Conservation (phyloP, 2,329 filamentous ascomycete genomes). For the Botrytis byssoidea region DNA sequence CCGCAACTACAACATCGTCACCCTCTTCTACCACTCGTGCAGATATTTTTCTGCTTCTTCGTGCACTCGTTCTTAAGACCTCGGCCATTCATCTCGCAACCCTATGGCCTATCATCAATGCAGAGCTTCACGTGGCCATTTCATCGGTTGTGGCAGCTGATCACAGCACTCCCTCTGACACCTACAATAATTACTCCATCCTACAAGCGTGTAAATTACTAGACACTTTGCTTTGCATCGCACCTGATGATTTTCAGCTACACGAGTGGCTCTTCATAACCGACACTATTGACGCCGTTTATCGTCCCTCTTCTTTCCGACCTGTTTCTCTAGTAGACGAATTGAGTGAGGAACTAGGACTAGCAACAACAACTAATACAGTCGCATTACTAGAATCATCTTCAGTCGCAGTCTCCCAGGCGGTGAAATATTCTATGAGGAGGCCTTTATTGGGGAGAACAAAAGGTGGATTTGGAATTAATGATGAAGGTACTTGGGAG, state of each 20-base stretch:
- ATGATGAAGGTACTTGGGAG: slow-evolving; percentile 56
- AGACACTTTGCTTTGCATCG: slow-evolving; percentile 80
- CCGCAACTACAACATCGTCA: slow-evolving; percentile 81
- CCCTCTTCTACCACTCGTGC: slow-evolving; percentile 86
- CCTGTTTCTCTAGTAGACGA: slow-evolving; percentile 80
- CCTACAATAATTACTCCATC: slow-evolving; percentile 72
- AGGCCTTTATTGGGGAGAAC: slow-evolving; percentile 43
- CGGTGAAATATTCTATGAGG: slow-evolving; percentile 35
- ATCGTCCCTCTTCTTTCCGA: slow-evolving; percentile 68
- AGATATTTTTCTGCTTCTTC: slow-evolving; percentile 85
- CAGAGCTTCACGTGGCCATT: slow-evolving; percentile 78
- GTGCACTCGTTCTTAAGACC: slow-evolving; percentile 76
- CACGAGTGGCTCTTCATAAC: slow-evolving; percentile 97
- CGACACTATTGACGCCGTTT: slow-evolving; percentile 94
- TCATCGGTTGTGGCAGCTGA: slow-evolving; percentile 69
- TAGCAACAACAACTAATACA: slow-evolving; percentile 26
- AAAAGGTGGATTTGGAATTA: slow-evolving; percentile 44
- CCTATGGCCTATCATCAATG: slow-evolving; percentile 87
- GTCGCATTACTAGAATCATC: slow-evolving; percentile 25
- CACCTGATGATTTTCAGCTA: slow-evolving; percentile 96
- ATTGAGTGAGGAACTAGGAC: slow-evolving; percentile 69
- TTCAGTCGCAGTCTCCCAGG: slow-evolving; percentile 23
- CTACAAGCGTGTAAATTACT: slow-evolving; percentile 93
- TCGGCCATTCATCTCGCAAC: slow-evolving; percentile 76
- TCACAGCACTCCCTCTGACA: slow-evolving; percentile 62